These are phyloP conservation scores for Chlamydomonas sp. DNA, from an alignment of 139 green algal species.

Conservation along the genomic window DNA sequence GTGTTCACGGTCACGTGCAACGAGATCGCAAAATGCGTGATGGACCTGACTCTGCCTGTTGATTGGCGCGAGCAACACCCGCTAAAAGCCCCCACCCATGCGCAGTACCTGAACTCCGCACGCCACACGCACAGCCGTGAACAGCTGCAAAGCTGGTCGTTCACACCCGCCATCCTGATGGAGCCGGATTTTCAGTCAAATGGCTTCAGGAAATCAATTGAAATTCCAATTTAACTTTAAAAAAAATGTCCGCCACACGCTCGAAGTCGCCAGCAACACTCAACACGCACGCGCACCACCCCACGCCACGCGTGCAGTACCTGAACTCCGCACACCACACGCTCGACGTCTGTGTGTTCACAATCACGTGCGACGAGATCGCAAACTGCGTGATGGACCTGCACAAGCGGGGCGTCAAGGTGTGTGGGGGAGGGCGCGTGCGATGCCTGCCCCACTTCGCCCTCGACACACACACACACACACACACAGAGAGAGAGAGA, in stretches of 20 bases:
- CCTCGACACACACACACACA: no score
- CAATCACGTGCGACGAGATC: conserved; percentile 61
- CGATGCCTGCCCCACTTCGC: no score
- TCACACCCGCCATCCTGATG: no score
- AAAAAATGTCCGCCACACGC: conserved; percentile 16
- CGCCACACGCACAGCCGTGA: conserved; percentile 22
- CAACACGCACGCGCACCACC: conserved; percentile 7
- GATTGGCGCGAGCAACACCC: no score
- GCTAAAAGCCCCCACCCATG: no score
- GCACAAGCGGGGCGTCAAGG: conserved; percentile 39
- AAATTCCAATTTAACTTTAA: conserved; percentile 27
- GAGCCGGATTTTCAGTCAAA: conserved; percentile 54
- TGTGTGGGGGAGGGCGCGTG: no score
- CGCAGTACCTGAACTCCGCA: conserved; percentile 16
- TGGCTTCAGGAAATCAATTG: no score
- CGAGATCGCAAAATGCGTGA: conserved; percentile 37
- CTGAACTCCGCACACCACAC: conserved; percentile 22
- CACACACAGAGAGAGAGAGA: no score
- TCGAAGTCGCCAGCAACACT: no score
- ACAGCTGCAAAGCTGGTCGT: no score
- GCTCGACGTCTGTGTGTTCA: conserved; percentile 54
- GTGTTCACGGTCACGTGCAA: conserved; percentile 58
- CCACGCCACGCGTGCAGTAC: conserved; percentile 9
- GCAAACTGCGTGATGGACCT: conserved; percentile 28
- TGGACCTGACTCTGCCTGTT: conserved; percentile 35